Base-by-base conservation (phyloP, 225 moss, liverwort and hornwort species). In the Lunularia cruciata region DNA sequence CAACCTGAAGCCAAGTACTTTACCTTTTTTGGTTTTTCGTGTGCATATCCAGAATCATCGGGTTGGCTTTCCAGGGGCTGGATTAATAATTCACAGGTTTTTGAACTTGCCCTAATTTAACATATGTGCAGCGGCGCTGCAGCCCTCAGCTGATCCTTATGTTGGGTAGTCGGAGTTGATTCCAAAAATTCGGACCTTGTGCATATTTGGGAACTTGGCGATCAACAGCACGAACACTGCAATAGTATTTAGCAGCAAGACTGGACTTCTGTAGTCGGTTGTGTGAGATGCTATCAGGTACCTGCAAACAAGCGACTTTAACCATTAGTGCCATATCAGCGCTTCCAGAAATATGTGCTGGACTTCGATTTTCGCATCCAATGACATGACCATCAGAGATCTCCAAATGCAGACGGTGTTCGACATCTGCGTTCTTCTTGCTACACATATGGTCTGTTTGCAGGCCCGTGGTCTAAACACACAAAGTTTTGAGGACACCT, bases 181-280 rank as follows among this genome's bases (percentile, higher is more conserved):
- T 74, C 95, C 95, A 63, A 95, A 92, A 72, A 95, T 90, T 60
- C 95, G 88, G 72, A 95, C 95, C 78, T 56, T 83, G 74, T 95
- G 95, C 95, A 95, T 95, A 54, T 95, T 87, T 14, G 95, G 95
- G 54, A 92, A 95, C 69, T 95, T 95, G 73, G 95, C 95, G 52
- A 95, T 90, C 79, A 95, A 84, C 74, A 90, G 79, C 74, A 90
- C 88, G 69, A 92, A 92, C 64, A 92, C 95, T 27, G 95, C 95
- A 60, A 95, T 92, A 19, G 95, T 92, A 55, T 95, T 95, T 5
- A 90, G 74, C 42, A 95, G 78, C 49, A 95, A 84, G 49, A 51
- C 78, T 48, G 87, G 79, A 72, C 88, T 95, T 80, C 70, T 86
- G 79, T 95, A 95, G 57, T 92, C 89, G 30, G 95, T 95, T 23